These are phyloP conservation scores for Fusarium phyllophilum DNA, from an alignment of 2,329 filamentous ascomycete genomes.

Conservation along the genomic window DNA sequence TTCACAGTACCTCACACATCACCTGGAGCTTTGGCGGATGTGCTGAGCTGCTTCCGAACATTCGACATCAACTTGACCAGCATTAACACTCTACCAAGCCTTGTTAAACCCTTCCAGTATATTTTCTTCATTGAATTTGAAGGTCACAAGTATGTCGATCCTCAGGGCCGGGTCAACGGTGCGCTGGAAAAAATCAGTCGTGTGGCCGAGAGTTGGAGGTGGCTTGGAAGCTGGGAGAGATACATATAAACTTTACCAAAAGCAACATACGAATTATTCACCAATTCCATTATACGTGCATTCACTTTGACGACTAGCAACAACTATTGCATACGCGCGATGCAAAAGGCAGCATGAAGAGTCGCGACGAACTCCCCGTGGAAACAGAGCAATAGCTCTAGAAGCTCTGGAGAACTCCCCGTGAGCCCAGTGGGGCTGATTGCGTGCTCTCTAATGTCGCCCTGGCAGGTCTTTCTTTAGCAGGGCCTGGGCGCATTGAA, in stretches of 20 bases:
- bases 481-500: constrained; percentile 15
- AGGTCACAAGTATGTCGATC: constrained; percentile 64
- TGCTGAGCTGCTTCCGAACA: constrained; percentile 79
- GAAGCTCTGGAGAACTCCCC: constrained; percentile 37
- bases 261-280: constrained; percentile 26
- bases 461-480: constrained; percentile 16
- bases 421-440: constrained; percentile 35
- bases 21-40: constrained; percentile 85
- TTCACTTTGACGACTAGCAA: constrained; percentile 8
- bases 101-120: constrained; percentile 83
- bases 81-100: constrained; percentile 87
- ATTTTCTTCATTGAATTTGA: constrained; percentile 94
- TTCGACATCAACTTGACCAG: constrained; percentile 84
- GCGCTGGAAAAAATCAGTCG: constrained; percentile 68
- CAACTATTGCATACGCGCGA: constrained; percentile 10
- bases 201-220: constrained; percentile 71
- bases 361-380: constrained; percentile 23
- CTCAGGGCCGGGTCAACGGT: constrained; percentile 66
- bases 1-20: constrained; percentile 83
- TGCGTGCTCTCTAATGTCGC: constrained; percentile 31
- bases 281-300: constrained; percentile 4
- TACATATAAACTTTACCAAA: constrained; percentile 43
- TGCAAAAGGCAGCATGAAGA: constrained; percentile 21
- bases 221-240: constrained; percentile 74
- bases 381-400: constrained; percentile 14